Evolutionary conservation across 2,329 filamentous ascomycete genomes (phyloP).

Genomic region (Aspergillus sp.): DNA sequence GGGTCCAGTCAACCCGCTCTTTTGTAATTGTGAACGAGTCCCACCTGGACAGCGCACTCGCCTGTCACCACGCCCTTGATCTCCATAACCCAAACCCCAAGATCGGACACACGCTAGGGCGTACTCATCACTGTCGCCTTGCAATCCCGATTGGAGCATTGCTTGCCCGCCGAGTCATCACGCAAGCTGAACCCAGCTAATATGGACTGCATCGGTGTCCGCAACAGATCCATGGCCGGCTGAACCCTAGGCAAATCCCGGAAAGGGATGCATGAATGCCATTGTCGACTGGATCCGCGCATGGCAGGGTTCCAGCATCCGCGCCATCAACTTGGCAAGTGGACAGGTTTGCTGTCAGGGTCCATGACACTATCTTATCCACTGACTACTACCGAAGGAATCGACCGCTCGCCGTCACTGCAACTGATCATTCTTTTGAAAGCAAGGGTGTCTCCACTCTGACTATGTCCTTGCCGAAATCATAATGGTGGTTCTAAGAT

Average conservation of each 20-base stretch:
- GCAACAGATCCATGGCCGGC: neutral
- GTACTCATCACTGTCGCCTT: slow-evolving; percentile 10
- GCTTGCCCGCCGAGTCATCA: neutral
- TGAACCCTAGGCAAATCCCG: neutral
- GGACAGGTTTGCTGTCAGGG: neutral
- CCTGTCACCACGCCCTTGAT: too few species aligned
- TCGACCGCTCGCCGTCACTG: neutral
- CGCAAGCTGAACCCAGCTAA: neutral
- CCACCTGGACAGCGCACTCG: too few species aligned
- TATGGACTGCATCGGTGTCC: neutral
- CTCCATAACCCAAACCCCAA: too few species aligned
- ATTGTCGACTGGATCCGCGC: neutral
- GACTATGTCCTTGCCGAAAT: neutral
- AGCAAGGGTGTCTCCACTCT: neutral
- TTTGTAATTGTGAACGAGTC: neutral
- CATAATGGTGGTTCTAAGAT: neutral
- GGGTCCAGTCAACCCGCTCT: neutral
- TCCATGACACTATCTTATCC: neutral
- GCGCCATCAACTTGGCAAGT: neutral
- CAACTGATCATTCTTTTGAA: neutral
- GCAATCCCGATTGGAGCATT: slow-evolving; percentile 4
- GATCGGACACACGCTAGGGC: too few species aligned
- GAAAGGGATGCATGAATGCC: neutral
- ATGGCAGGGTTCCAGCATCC: neutral
- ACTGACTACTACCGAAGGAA: neutral